Evolutionary conservation across 495 filamentous ascomycete species (phyloP).

Genomic region (Xylaria sp.): DNA sequence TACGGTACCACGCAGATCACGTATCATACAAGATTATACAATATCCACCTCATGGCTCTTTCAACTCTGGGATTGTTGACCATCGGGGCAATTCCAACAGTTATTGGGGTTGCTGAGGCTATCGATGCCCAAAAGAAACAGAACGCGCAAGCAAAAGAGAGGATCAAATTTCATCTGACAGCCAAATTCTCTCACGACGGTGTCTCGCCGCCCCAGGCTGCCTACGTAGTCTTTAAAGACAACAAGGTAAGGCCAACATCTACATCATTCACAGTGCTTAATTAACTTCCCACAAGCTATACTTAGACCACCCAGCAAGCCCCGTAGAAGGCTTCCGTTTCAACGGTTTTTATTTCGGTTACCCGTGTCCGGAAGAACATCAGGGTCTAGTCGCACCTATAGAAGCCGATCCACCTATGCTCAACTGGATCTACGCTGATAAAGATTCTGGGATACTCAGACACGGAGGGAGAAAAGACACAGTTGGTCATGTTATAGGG

Average conservation of each 20-base stretch:
- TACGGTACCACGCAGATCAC: slow-evolving; percentile 11
- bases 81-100: slow-evolving; percentile 55
- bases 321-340: slow-evolving; percentile 60
- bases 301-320: slow-evolving; percentile 53
- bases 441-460: slow-evolving; percentile 61
- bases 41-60: slow-evolving; percentile 37
- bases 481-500: slow-evolving; percentile 56
- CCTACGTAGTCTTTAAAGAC: slow-evolving; percentile 50
- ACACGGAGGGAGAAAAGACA: slow-evolving; percentile 59
- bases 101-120: slow-evolving; percentile 58
- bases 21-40: slow-evolving; percentile 8
- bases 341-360: slow-evolving; percentile 66
- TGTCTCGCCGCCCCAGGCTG: slow-evolving; percentile 43
- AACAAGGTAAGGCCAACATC: slow-evolving; percentile 47
- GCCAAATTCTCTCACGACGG: slow-evolving; percentile 53
- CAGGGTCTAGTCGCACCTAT: slow-evolving; percentile 65
- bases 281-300: slow-evolving; percentile 42
- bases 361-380: slow-evolving; percentile 61
- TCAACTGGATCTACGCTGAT: slow-evolving; percentile 71
- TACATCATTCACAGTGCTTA: background rate
- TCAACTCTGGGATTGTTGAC: slow-evolving; percentile 53
- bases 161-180: slow-evolving; percentile 57
- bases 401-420: slow-evolving; percentile 64
- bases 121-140: slow-evolving; percentile 59
- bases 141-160: slow-evolving; percentile 57